Evolutionary conservation across 164 flowering plant species (phyloP), one percentile per base, ranked within the genome.

Genomic region (Vitis amurensis): DNA sequence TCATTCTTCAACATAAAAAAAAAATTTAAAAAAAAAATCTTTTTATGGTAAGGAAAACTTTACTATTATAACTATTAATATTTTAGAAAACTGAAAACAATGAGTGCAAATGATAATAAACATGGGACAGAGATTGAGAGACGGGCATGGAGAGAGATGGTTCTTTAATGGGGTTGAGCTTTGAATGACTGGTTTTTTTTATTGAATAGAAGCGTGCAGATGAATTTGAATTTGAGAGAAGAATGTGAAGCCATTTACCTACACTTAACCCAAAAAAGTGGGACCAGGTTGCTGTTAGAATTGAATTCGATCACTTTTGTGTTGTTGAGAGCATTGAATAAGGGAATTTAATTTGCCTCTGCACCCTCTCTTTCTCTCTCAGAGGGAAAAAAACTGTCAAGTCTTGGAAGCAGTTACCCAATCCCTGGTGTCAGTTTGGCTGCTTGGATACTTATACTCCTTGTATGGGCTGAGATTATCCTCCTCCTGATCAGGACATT

Each of bases 291-390:
- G 66, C 66, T 67, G 71, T 64, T 55, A 69, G 75, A 75, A 85
- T 81, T 80, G 74, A 80, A 81, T 81, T 72, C 55, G 30, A 70
- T 71, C 63, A 49, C 75, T 55, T 59, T 59, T 4, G 74, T 68
- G 87, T 82, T 19, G 89, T 81, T 85, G 91, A 64, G 77, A 69
- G 79, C 83, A 89, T 80, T 89, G 55, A 89, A 85, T 87, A 82
- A 23, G 49, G 66, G 63, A 49, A 74, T 61, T 81, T 68, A 76
- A 70, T 80, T 74, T 70, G 60, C 63, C 65, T 66, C 63, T 52
- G 16, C 69, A 37, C 27, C 14, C 3, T 31, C 9, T 64, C n/a
- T 58, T 59, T 19, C 61, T 53, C 6, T 66, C 59, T 19, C 66
- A 15, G 62, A 37, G 44, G 44, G 44, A 37, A 37, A 37, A 37